Evolutionary conservation across 2,329 filamentous ascomycete species (phyloP), one percentile per base, ranked within the genome.

Genomic region (Aspergillus aculeatinus): DNA sequence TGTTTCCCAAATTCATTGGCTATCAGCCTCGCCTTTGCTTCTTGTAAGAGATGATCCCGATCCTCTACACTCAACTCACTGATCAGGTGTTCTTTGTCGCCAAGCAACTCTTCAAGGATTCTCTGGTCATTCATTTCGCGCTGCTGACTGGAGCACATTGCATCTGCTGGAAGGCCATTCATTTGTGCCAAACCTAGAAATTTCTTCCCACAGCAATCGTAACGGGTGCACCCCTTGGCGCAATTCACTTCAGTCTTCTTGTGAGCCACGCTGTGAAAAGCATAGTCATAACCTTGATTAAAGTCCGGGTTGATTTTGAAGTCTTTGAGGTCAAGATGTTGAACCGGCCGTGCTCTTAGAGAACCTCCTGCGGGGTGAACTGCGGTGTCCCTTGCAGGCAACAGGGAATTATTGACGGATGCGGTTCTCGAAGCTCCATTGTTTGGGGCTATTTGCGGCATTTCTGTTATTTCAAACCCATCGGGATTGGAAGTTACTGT

Each of bases 291-390:
- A 2, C 90, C 90, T 48, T 89, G 83, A 64, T 93, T 94, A 65
- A 81, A 83, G 4, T 80, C 78, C 0, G 91, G 88, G 64, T 96
- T 96, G 67, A 95, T 81, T 72, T 89, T 94, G 80, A 96, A 97
- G 74, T 96, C 89, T 12, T 86, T 84, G 1, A 89, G 78, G 14
- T 78, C 78, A 12, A 96, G 81, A 35, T 83, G 78, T 0, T 81
- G 76, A 3, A 87, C 64, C 0, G 87, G 83, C 54, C 82, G 85
- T 10, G 80, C 73, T 52, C 91, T 85, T 16, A 90, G 80, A 1
- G 80, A 79, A 60, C 76, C 76, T 19, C 77, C 70, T 48, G 78
- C 63, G 49, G 67, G 62, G 60, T 53, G 51, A 29, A 57, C 27
- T 51, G 27, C n/a, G 2, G n/a, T 27, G 44, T 47, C 27, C 21